These are phyloP conservation scores for Sporothrix humicola DNA, from an alignment of 2,329 filamentous ascomycete genomes.

Conservation along the genomic window DNA sequence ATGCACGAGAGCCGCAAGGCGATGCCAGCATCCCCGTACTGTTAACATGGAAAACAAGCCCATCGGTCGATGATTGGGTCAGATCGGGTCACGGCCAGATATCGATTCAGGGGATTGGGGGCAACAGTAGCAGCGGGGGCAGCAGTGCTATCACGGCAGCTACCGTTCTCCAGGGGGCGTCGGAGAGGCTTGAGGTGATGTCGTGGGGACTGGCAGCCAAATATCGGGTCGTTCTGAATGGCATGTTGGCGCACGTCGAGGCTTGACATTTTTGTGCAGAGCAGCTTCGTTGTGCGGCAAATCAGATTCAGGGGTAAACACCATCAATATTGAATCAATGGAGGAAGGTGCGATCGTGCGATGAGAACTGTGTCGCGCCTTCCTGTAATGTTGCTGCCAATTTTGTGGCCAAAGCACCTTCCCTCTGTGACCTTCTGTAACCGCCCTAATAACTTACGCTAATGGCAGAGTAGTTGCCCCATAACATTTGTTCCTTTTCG, in stretches of 20 bases:
- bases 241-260: neutral
- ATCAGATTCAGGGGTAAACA: neutral
- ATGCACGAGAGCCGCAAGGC: neutral
- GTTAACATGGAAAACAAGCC: slow-evolving; percentile 6
- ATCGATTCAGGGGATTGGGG: slow-evolving; percentile 15
- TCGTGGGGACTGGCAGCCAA: slow-evolving; percentile 23
- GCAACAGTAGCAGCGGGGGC: neutral
- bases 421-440: neutral
- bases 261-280: neutral
- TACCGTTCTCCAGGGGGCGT: slow-evolving; percentile 1
- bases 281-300: neutral
- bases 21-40: neutral
- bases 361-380: neutral
- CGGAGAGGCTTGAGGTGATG: slow-evolving; percentile 24
- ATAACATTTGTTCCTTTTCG: neutral
- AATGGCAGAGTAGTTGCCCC: neutral
- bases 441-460: neutral
- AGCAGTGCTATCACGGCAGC: neutral
- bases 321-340: neutral
- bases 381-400: neutral
- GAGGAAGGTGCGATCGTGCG: neutral
- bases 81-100: neutral
- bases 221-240: slow-evolving; percentile 21
- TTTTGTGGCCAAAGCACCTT: neutral
- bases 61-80: neutral